A percentile compares a stretch with the other conserved stretches of the same genome.
Evolutionary conservation across 768 basidiomycete genomes (phyloP).

Genomic region (Russula vinacea): DNA sequence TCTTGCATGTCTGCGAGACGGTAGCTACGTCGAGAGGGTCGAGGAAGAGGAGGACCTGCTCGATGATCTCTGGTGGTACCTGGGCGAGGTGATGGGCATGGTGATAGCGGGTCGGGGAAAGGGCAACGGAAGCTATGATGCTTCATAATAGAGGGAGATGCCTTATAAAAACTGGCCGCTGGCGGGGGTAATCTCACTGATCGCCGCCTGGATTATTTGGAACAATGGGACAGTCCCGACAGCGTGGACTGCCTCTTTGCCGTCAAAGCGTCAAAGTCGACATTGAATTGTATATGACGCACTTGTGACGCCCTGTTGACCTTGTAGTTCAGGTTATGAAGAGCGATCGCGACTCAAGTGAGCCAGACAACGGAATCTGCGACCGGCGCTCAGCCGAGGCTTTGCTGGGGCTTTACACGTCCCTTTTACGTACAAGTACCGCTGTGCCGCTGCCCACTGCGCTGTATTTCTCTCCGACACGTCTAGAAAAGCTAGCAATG

Average conservation of each 20-base stretch:
- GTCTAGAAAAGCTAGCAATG: neutral
- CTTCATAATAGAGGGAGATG: neutral
- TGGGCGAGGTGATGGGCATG: slow-evolving; percentile 5
- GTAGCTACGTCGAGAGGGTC: slow-evolving; percentile 60
- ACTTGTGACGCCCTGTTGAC: neutral
- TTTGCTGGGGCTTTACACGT: neutral
- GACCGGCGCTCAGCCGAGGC: neutral
- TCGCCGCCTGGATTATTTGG: too few relatives aligned
- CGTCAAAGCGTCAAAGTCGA: neutral
- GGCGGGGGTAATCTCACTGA: neutral
- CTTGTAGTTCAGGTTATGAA: neutral
- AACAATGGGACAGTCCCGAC: neutral
- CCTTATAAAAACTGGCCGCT: slow-evolving; percentile 7
- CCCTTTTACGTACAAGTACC: neutral
- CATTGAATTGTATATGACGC: neutral
- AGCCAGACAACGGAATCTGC: neutral
- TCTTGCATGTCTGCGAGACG: slow-evolving; percentile 50
- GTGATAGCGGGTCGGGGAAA: neutral
- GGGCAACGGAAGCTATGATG: neutral
- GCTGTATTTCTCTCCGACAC: neutral
- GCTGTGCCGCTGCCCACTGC: too few relatives aligned
- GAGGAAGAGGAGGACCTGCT: slow-evolving; percentile 52
- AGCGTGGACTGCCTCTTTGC: neutral
- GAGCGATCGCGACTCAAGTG: neutral
- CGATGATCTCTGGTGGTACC: slow-evolving; percentile 58